phyloP scores from a whole-genome alignment of 1,284 basidiomycete species.

The Taiwanofungus camphoratus region DNA sequence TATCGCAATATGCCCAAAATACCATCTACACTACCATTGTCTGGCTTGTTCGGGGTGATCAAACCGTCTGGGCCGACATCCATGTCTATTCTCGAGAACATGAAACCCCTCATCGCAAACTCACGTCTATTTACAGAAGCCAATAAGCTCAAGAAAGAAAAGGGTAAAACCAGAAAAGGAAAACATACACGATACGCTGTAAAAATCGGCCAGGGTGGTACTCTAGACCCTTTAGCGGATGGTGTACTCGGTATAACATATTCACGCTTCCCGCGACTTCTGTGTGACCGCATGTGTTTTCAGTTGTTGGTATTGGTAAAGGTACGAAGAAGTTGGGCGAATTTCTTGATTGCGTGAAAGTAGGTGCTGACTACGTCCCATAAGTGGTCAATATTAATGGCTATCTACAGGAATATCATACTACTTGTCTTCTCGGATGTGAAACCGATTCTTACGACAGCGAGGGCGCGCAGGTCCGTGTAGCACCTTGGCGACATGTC shows the following conservation, averaged over 20 bases:
- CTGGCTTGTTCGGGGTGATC: constrained; percentile 76
- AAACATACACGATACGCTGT: constrained; percentile 41
- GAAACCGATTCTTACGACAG: constrained; percentile 95
- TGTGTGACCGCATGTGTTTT: constrained; percentile 8
- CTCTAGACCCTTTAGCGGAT: constrained; percentile 95
- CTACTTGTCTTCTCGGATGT: constrained; percentile 88
- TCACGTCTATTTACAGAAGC: constrained; percentile 78
- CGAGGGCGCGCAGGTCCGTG: constrained; percentile 72
- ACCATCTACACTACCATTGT: constrained; percentile 53
- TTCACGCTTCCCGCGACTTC: constrained; percentile 5
- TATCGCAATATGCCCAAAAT: constrained; percentile 83
- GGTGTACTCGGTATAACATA: constrained; percentile 69
- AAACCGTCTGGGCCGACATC: constrained; percentile 89
- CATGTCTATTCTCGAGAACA: constrained; percentile 85
- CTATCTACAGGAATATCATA: constrained; percentile 74
- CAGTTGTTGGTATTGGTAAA: constrained; percentile 87
- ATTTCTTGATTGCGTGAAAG: constrained; percentile 92
- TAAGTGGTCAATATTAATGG: constrained; percentile 6
- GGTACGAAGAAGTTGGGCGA: constrained; percentile 86
- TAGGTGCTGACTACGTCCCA: constrained; percentile 28
- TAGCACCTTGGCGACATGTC: constrained; percentile 81
- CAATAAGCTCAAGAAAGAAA: constrained; percentile 43
- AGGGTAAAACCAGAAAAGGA: constrained; percentile 32
- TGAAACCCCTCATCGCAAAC: constrained; percentile 75
- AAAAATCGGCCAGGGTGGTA: constrained; percentile 92